A percentile compares a stretch with the other conserved stretches of the same genome.
These are phyloP conservation scores for Saccharomycopsis lassenensis DNA, from an alignment of 805 yeast genomes.

Conservation along the genomic window DNA sequence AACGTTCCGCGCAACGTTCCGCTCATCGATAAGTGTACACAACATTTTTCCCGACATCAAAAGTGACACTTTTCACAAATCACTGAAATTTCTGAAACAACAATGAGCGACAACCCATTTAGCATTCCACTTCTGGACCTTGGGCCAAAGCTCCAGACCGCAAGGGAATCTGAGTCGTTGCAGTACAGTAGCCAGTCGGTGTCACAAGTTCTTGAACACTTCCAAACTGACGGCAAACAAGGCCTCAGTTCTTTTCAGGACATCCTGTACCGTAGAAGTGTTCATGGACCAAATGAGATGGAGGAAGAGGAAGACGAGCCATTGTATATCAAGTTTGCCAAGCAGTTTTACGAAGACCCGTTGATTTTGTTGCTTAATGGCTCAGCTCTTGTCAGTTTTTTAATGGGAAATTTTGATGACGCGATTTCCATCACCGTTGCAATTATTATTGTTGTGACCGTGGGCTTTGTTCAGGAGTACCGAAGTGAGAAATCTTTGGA, in stretches of 20 bases:
- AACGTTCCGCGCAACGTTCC: too few relatives aligned
- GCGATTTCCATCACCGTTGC: slow-evolving; percentile 92
- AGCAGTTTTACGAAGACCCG: slow-evolving; percentile 84
- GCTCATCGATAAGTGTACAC: too few relatives aligned
- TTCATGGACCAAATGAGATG: slow-evolving; percentile 78
- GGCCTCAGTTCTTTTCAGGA: slow-evolving; percentile 70
- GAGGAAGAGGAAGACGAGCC: slow-evolving; percentile 65
- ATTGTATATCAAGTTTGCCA: slow-evolving; percentile 57
- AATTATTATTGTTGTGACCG: slow-evolving; percentile 84
- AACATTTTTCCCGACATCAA: too few relatives aligned
- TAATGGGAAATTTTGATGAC: slow-evolving; percentile 95
- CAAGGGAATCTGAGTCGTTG: slow-evolving; percentile 45
- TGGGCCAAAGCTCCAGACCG: slow-evolving; percentile 23
- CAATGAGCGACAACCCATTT: slow-evolving; percentile 29
- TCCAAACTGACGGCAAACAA: slow-evolving; percentile 44
- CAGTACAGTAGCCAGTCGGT: slow-evolving; percentile 49
- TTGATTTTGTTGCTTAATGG: slow-evolving; percentile 80
- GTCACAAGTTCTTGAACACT: slow-evolving; percentile 51
- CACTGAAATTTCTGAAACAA: background rate
- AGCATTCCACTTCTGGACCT: slow-evolving; percentile 20
- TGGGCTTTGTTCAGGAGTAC: slow-evolving; percentile 96
- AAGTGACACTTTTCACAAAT: too few relatives aligned
- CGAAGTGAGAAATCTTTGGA: slow-evolving; percentile 90
- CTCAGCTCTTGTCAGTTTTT: slow-evolving; percentile 74
- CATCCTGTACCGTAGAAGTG: slow-evolving; percentile 53